phyloP scores from a whole-genome alignment of 805 yeast genomes.

The Candida dajiaensis region DNA sequence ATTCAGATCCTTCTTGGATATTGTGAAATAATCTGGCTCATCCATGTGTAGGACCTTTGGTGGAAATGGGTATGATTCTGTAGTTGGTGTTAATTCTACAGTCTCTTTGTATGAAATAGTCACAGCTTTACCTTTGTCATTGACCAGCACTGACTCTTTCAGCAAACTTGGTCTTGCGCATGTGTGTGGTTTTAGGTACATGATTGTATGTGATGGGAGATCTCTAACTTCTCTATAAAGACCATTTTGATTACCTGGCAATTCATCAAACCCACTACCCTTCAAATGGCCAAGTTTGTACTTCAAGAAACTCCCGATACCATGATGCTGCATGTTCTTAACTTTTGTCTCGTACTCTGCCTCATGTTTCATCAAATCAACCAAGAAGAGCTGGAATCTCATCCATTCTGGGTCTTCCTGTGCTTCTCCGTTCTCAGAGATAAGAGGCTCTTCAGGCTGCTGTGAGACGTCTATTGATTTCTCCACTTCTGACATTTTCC shows the following conservation, averaged over 20 bases:
- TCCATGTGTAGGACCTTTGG: conserved; percentile 13
- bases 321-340: conserved; percentile 12
- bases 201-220: conserved; percentile 15
- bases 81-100: conserved; percentile 15
- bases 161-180: conserved; percentile 19
- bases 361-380: not conserved
- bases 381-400: conserved; percentile 1
- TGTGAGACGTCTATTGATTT: not conserved
- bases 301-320: conserved; percentile 17
- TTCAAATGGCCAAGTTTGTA: conserved; percentile 19
- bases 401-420: not conserved
- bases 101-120: conserved; percentile 16
- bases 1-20: conserved; percentile 15
- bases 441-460: not conserved
- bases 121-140: conserved; percentile 18
- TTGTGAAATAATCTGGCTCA: conserved; percentile 16
- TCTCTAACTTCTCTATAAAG: conserved; percentile 18
- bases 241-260: conserved; percentile 8
- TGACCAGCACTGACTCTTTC: conserved; percentile 16
- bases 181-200: conserved; percentile 15
- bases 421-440: not conserved
- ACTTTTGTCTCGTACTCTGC: not conserved
- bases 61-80: conserved; percentile 19
- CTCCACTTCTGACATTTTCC: not conserved
- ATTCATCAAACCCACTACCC: conserved; percentile 15